Evolutionary conservation across 139 green algal species (phyloP), one percentile per base, ranked within the genome.

Genomic region (Nannochloris sp.): DNA sequence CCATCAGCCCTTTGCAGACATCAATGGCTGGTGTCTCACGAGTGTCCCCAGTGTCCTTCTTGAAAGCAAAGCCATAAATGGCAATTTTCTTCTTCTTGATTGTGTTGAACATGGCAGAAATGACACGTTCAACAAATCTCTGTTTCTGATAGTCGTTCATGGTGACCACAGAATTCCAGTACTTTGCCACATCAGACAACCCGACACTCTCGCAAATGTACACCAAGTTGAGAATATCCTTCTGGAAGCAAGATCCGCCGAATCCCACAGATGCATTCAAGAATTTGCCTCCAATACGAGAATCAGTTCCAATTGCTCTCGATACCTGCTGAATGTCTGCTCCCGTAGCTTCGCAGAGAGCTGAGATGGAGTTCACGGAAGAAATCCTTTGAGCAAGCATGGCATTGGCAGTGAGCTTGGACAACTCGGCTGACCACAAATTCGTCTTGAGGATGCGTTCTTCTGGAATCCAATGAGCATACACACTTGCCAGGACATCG

Each of bases 71-170:
- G 59, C 94, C 94, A n/a, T 95, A 79, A 31, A 98, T 73, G 20
- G 86, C 85, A 56, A 98, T 93, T 67, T 87, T 90, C 86, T 99
- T 99, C 64, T 84, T 81, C 3, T 69, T 79, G 48, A 98, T 90
- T 26, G 94, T 98, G 86, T 99, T 99, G 87, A 99, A 99, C 94
- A 98, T 97, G 62, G 86, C 79, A 30, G 73, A 73, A 59, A 98
- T 91, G 37, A 99, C 80, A 29, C 89, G 81, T 75, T 94, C 84
- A 28, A 99, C 94, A 74, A 97, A 99, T 29, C 79, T 78, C 61
- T 87, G 70, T 85, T 99, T 99, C 86, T 98, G 94, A 79, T 94
- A 98, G 79, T 99, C 91, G 72, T 98, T 98, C 81, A 98, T 97
- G 26, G 68, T 65, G 23, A 97, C 83, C 26, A 96, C 88, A 69